Evolutionary conservation across 805 yeast genomes (phyloP).

Genomic region (Lipomyces yamadae): DNA sequence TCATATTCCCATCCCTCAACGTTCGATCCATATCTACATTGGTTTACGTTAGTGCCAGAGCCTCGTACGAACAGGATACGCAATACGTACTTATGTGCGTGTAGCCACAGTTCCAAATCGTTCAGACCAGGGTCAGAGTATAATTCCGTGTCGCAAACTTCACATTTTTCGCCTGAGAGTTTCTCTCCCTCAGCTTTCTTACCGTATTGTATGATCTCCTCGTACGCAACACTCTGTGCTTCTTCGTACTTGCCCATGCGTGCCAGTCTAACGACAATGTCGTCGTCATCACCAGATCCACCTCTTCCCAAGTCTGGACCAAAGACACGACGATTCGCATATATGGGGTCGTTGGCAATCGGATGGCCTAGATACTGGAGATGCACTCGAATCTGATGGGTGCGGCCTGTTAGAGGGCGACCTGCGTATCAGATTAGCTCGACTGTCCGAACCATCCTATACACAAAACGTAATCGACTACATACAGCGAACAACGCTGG

Average conservation of each 20-base stretch:
- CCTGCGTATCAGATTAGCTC: constrained; percentile 45
- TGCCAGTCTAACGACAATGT: constrained; percentile 53
- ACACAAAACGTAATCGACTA: neutral
- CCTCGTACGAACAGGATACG: constrained; percentile 53
- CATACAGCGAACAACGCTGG: constrained; percentile 67
- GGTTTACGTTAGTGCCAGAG: neutral
- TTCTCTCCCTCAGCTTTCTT: constrained; percentile 60
- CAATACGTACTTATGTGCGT: constrained; percentile 66
- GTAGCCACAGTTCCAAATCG: constrained; percentile 87
- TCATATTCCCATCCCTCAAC: constrained; percentile 66
- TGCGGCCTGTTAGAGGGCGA: constrained; percentile 87
- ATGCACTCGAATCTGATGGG: constrained; percentile 95
- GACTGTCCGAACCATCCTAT: neutral
- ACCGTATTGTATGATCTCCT: constrained; percentile 26
- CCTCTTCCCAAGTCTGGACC: constrained; percentile 72
- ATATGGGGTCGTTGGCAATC: constrained; percentile 90
- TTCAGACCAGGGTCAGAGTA: constrained; percentile 89
- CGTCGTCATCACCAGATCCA: constrained; percentile 56
- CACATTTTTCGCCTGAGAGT: constrained; percentile 62
- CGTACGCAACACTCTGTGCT: constrained; percentile 36
- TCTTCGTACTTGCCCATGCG: constrained; percentile 39
- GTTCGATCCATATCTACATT: constrained; percentile 26
- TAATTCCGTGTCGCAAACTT: constrained; percentile 67
- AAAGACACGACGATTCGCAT: constrained; percentile 80
- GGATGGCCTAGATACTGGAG: constrained; percentile 87